Percentiles rank a stretch among this genome's conserved stretches.
Conservation (phyloP, 148 eudicot genomes). For the Camellia sinensis region DNA sequence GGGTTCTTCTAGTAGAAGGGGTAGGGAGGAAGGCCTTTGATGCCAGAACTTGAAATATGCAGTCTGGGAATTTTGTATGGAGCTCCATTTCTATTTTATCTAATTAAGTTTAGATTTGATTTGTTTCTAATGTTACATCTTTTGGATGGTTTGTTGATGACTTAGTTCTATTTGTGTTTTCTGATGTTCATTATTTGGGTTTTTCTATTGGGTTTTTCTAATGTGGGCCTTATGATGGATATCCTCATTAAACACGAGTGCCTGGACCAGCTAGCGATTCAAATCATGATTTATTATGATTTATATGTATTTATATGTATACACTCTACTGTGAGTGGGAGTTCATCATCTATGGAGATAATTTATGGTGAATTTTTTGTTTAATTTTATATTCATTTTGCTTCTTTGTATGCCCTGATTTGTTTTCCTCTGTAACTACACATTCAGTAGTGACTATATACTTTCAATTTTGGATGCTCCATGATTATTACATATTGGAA, state of each 20-base stretch:
- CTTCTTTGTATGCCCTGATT: not conserved
- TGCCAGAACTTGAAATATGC: not conserved
- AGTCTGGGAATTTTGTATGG: not conserved
- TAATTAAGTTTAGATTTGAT: not conserved
- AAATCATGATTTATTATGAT: not conserved
- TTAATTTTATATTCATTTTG: no score
- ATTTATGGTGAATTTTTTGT: no score
- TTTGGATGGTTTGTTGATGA: no score
- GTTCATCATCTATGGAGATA: no score
- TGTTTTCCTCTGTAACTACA: not conserved
- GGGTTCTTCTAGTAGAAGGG: no score
- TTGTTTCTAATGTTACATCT: no score
- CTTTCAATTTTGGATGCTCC: no score
- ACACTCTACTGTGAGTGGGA: no score
- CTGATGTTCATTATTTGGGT: not conserved
- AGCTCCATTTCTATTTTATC: not conserved
- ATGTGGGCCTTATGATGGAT: not conserved
- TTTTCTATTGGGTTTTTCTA: not conserved
- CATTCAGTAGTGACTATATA: no score
- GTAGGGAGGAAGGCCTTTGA: not conserved
- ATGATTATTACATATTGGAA: not conserved
- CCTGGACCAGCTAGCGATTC: not conserved
- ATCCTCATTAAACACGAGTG: not conserved
- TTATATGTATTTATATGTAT: no score
- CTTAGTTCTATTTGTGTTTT: no score